A percentile compares a stretch with the other conserved stretches of the same genome.
Conservation (phyloP, 1,284 basidiomycete species). For the Pascua guehoae region DNA sequence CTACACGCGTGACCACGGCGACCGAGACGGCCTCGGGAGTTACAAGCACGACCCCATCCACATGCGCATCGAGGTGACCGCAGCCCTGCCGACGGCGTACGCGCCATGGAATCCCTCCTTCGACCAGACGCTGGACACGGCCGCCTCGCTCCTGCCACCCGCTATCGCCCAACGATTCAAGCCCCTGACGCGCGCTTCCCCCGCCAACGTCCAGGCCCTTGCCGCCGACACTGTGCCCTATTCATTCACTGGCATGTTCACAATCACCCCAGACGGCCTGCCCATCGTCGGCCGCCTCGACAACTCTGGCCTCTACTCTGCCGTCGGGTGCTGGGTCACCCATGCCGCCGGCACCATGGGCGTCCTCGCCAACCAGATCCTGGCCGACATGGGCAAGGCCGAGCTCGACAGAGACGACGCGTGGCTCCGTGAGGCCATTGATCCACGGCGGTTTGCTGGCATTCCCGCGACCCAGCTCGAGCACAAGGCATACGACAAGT, state of each 20-base stretch:
- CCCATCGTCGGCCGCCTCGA: constrained; percentile 25
- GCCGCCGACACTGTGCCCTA: neutral
- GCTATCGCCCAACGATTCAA: constrained; percentile 14
- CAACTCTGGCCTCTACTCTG: neutral
- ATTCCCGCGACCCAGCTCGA: constrained; percentile 2
- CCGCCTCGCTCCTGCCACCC: constrained; percentile 13
- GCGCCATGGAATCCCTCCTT: constrained; percentile 19
- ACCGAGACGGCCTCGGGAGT: constrained; percentile 25
- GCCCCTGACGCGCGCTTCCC: neutral
- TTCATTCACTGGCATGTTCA: constrained; percentile 28
- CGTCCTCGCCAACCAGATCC: constrained; percentile 23
- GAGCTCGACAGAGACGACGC: neutral
- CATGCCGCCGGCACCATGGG: constrained; percentile 24
- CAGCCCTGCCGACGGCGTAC: constrained; percentile 12
- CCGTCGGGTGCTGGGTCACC: constrained; percentile 30
- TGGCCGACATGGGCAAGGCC: constrained; percentile 5
- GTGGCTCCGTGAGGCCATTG: constrained; percentile 17
- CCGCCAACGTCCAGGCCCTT: neutral
- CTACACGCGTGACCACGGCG: constrained; percentile 32
- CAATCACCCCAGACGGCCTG: constrained; percentile 30
- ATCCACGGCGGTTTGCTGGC: constrained; percentile 34
- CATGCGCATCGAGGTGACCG: constrained; percentile 5
- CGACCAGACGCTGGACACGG: constrained; percentile 11
- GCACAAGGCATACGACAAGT: constrained; percentile 18
- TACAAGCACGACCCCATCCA: constrained; percentile 25